phyloP scores from a whole-genome alignment of 805 yeast species.

The Ogataea polymorpha region DNA sequence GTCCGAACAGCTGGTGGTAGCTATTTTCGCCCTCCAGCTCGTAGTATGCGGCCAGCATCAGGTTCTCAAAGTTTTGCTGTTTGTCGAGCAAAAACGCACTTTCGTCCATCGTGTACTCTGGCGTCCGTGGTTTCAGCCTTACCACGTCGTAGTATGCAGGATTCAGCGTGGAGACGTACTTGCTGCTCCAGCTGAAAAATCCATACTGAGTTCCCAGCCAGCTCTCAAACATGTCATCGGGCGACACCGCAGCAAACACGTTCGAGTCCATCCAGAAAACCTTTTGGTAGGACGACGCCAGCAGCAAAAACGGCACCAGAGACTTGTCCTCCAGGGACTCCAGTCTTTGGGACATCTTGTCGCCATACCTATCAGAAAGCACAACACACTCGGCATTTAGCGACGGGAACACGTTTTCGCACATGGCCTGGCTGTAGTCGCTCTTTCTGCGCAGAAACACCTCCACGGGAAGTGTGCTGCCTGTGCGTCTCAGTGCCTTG shows the following conservation, averaged over 20 bases:
- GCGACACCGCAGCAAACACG: slow-evolving; percentile 37
- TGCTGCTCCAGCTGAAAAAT: slow-evolving; percentile 67
- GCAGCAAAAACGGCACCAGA: slow-evolving; percentile 37
- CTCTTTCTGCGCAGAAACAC: slow-evolving; percentile 34
- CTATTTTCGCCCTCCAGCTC: slow-evolving; percentile 42
- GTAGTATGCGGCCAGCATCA: slow-evolving; percentile 45
- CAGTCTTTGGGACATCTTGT: slow-evolving; percentile 12
- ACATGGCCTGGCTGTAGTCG: slow-evolving; percentile 36
- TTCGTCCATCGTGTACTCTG: slow-evolving; percentile 39
- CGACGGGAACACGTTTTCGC: slow-evolving; percentile 36
- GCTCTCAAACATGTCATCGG: slow-evolving; percentile 28
- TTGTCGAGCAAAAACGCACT: slow-evolving; percentile 47
- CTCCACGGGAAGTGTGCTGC: slow-evolving; percentile 38
- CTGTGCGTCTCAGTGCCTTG: slow-evolving; percentile 38
- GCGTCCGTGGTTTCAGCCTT: slow-evolving; percentile 15
- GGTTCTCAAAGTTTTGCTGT: slow-evolving; percentile 40
- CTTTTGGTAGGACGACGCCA: slow-evolving; percentile 42
- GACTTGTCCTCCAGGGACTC: slow-evolving; percentile 26
- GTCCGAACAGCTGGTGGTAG: slow-evolving; percentile 35
- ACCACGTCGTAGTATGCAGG: slow-evolving; percentile 49
- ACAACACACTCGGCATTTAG: slow-evolving; percentile 38
- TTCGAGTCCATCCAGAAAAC: slow-evolving; percentile 43
- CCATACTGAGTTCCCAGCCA: slow-evolving; percentile 51
- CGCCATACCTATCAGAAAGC: slow-evolving; percentile 35
- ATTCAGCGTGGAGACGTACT: slow-evolving; percentile 63